phyloP scores from a whole-genome alignment of 1,284 basidiomycete genomes.

The Taiwanofungus camphoratus region DNA sequence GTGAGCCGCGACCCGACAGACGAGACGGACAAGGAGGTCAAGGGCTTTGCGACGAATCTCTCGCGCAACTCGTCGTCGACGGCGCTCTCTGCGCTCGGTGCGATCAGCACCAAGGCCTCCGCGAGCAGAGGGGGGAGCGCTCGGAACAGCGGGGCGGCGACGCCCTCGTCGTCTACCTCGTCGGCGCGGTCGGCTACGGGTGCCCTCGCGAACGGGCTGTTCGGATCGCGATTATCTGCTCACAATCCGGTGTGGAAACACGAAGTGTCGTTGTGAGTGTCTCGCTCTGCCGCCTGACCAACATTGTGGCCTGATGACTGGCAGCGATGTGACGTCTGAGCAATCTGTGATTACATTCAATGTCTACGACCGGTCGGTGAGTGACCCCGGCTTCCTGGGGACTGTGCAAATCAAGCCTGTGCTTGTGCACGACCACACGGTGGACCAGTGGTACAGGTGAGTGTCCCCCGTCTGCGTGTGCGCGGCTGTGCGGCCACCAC shows the following conservation, averaged over 20 bases:
- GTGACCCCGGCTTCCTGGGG: slow-evolving; percentile 88
- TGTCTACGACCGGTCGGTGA: slow-evolving; percentile 84
- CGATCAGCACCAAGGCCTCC: slow-evolving; percentile 56
- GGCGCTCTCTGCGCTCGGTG: slow-evolving; percentile 63
- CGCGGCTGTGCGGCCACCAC: too few relatives aligned
- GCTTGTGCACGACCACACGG: slow-evolving; percentile 86
- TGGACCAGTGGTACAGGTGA: slow-evolving; percentile 96
- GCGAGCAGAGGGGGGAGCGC: slow-evolving; percentile 20
- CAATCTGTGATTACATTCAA: slow-evolving; percentile 84
- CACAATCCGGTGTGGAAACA: slow-evolving; percentile 99
- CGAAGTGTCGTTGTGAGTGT: slow-evolving; percentile 90
- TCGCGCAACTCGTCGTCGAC: slow-evolving; percentile 55
- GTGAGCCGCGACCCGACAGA: slow-evolving; percentile 87
- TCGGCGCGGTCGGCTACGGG: slow-evolving; percentile 27
- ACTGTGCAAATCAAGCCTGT: slow-evolving; percentile 88
- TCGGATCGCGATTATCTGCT: slow-evolving; percentile 50
- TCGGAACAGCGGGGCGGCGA: slow-evolving; percentile 27
- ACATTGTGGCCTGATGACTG: slow-evolving; percentile 10
- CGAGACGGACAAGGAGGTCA: slow-evolving; percentile 83
- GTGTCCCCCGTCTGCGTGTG: slow-evolving; percentile 26
- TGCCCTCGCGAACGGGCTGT: slow-evolving; percentile 41
- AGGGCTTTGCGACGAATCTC: slow-evolving; percentile 65
- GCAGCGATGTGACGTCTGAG: slow-evolving; percentile 92
- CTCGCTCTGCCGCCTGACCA: slow-evolving; percentile 5
- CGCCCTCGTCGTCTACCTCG: slow-evolving; percentile 36